Conservation (phyloP, 768 basidiomycete genomes). For the Boletus edulis region DNA sequence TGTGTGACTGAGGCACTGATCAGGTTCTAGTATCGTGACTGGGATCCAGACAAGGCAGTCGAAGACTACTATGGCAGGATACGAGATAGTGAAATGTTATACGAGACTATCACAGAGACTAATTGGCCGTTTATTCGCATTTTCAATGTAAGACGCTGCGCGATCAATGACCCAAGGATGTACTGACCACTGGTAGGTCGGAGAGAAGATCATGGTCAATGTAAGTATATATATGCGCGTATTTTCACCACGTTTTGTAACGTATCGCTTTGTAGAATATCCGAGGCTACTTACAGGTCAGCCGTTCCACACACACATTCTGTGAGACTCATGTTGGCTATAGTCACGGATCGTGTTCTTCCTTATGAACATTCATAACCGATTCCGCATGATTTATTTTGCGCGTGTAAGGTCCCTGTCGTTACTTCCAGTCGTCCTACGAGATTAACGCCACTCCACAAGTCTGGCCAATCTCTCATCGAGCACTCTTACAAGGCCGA, state of each 20-base stretch:
- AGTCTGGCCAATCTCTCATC: slow-evolving; percentile 98
- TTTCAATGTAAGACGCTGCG: slow-evolving; percentile 61
- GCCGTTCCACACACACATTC: slow-evolving; percentile 6
- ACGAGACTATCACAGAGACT: slow-evolving; percentile 88
- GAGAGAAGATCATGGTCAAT: slow-evolving; percentile 95
- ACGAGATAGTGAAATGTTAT: slow-evolving; percentile 78
- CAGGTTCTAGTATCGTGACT: slow-evolving; percentile 71
- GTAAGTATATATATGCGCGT: slow-evolving; percentile 40
- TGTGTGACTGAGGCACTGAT: not conserved
- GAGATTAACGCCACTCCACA: not conserved
- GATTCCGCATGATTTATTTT: slow-evolving; percentile 92
- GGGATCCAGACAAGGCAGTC: slow-evolving; percentile 91
- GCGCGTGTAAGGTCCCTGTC: slow-evolving; percentile 63
- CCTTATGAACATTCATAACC: slow-evolving; percentile 98
- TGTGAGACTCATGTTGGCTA: slow-evolving; percentile 4
- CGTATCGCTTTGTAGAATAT: slow-evolving; percentile 53
- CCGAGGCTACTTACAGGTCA: slow-evolving; percentile 83
- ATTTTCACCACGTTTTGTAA: not conserved
- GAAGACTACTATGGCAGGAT: slow-evolving; percentile 93
- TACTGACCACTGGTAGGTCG: slow-evolving; percentile 53
- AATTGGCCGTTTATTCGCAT: slow-evolving; percentile 95
- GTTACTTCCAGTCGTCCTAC: not conserved
- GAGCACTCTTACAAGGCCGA: slow-evolving; percentile 99
- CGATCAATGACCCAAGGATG: not conserved
- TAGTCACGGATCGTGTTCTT: slow-evolving; percentile 97